Conservation (phyloP, 1,284 basidiomycete species). For the Naganishia sp. region DNA sequence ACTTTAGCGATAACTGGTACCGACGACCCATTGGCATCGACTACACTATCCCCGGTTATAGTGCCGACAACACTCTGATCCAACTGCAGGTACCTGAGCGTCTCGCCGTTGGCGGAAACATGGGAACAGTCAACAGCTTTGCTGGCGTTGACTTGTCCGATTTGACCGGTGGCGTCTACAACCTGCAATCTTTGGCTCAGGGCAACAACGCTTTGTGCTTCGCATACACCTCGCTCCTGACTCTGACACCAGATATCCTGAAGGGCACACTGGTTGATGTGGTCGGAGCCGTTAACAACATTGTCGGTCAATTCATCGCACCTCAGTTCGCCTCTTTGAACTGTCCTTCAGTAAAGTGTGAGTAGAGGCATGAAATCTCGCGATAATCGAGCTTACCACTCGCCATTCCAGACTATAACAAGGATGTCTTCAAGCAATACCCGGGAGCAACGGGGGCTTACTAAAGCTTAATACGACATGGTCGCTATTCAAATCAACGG, state of each 20-base stretch:
- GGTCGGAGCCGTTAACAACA: conserved; percentile 11
- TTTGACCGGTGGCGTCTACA: conserved; percentile 36
- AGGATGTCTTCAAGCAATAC: conserved; percentile 16
- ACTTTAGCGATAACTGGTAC: conserved; percentile 33
- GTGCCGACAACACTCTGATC: conserved; percentile 16
- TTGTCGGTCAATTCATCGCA: conserved; percentile 12
- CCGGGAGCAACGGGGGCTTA: conserved; percentile 18
- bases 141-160: conserved; percentile 34
- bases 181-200: conserved; percentile 31
- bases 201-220: conserved; percentile 38
- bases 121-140: conserved; percentile 36
- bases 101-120: conserved; percentile 36
- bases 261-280: conserved; percentile 24
- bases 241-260: conserved; percentile 19
- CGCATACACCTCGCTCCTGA: conserved; percentile 26
- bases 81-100: conserved; percentile 31
- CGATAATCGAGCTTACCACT: neutral
- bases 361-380: neutral
- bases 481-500: too few species aligned
- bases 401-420: conserved; percentile 20
- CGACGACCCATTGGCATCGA: conserved; percentile 33
- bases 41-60: conserved; percentile 32
- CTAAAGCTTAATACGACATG: neutral
- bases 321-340: conserved; percentile 26
- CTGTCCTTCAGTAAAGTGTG: conserved; percentile 25